phyloP scores from a whole-genome alignment of 257 asterid species.

The Striga asiatica region DNA sequence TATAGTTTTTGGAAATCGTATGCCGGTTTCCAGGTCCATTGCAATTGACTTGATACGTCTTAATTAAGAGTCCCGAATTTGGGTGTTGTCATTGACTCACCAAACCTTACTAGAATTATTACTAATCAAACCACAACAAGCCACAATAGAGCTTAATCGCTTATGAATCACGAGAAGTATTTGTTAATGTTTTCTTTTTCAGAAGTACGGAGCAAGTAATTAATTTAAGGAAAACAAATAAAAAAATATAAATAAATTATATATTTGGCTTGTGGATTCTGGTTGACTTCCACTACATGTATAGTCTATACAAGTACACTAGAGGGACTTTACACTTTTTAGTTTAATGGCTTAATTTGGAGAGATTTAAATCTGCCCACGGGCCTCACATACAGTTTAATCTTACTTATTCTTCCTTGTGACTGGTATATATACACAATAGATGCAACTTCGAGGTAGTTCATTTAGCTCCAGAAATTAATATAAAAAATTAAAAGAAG shows the following conservation, averaged over 20 bases:
- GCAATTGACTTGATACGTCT: too few species aligned
- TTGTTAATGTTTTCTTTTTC: neutral
- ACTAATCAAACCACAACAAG: too few species aligned
- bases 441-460: neutral
- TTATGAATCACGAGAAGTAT: neutral
- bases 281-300: neutral
- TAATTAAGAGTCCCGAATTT: too few species aligned
- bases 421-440: neutral
- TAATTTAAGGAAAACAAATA: neutral
- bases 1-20: too few species aligned
- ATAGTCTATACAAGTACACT: neutral
- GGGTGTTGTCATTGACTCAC: neutral
- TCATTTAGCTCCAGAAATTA: neutral
- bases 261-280: neutral
- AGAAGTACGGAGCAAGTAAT: neutral
- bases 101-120: too few species aligned
- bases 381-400: neutral
- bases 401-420: neutral
- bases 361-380: neutral
- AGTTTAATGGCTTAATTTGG: neutral
- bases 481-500: too few species aligned
- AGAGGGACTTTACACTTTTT: neutral
- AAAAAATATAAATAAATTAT: neutral
- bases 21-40: too few species aligned
- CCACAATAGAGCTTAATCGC: too few species aligned